These are phyloP conservation scores for Wickerhamomyces mucosus DNA, from an alignment of 805 yeast genomes.

Conservation along the genomic window DNA sequence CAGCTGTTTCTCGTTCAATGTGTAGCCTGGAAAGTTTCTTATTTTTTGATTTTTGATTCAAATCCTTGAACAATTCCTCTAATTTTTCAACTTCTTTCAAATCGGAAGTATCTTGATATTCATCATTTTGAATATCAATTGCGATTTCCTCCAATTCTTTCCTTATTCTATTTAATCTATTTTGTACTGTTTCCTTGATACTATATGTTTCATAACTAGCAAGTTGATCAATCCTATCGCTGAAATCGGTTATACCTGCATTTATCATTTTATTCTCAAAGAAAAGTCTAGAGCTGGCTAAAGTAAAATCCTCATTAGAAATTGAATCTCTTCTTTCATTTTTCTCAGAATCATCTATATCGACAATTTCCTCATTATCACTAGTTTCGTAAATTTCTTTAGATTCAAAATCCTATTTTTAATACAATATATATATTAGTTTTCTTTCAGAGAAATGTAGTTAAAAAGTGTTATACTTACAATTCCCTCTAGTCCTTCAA, in stretches of 20 bases:
- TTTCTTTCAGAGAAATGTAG: not conserved
- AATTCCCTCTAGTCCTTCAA: slow-evolving; percentile 13
- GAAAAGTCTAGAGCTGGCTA: slow-evolving; percentile 13
- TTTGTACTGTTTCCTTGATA: slow-evolving; percentile 28
- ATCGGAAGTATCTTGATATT: slow-evolving; percentile 6
- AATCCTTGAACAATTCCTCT: slow-evolving; percentile 11
- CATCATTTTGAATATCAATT: slow-evolving; percentile 9
- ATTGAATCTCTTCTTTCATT: slow-evolving; percentile 16
- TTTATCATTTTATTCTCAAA: slow-evolving; percentile 22
- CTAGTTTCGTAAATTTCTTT: slow-evolving; percentile 35
- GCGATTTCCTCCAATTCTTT: slow-evolving; percentile 30
- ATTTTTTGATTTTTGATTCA: slow-evolving; percentile 8
- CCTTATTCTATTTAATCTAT: slow-evolving; percentile 28
- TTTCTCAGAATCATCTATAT: slow-evolving; percentile 13
- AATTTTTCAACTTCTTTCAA: slow-evolving; percentile 14
- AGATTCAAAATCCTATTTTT: slow-evolving; percentile 16
- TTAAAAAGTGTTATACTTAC: slow-evolving; percentile 4
- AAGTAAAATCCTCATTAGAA: slow-evolving; percentile 8
- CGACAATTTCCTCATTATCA: slow-evolving; percentile 31
- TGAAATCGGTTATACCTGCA: slow-evolving; percentile 16
- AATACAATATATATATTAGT: not conserved
- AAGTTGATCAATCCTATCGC: slow-evolving; percentile 23
- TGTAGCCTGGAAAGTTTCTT: slow-evolving; percentile 7
- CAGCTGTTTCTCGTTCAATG: too few species aligned
- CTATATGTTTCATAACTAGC: slow-evolving; percentile 25